Conservation (phyloP, 495 filamentous ascomycete genomes). For the Annulohypoxylon moriforme region DNA sequence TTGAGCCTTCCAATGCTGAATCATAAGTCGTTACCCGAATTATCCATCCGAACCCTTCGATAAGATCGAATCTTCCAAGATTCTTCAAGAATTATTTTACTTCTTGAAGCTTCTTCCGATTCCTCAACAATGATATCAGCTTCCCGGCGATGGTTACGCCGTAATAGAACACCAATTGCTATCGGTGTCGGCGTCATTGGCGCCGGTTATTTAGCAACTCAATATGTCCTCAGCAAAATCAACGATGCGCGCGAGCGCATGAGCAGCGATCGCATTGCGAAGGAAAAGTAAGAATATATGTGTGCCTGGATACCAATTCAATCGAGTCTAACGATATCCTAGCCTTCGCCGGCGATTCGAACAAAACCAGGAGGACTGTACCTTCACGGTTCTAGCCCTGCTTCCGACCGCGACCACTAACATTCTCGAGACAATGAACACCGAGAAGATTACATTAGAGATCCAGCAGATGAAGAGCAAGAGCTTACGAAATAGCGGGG, state of each 20-base stretch:
- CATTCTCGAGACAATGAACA: constrained; percentile 86
- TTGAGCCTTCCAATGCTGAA: constrained; percentile 15
- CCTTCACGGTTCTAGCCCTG: constrained; percentile 95
- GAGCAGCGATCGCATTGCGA: constrained; percentile 92
- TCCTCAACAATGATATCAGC: constrained; percentile 77
- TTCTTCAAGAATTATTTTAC: constrained; percentile 6
- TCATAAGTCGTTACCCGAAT: constrained; percentile 4
- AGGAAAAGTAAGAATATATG: constrained; percentile 80
- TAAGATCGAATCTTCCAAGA: constrained; percentile 12
- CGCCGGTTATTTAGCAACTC: constrained; percentile 89
- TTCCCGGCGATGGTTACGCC: constrained; percentile 86
- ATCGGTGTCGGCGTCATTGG: constrained; percentile 88
- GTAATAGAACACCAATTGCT: constrained; percentile 89
- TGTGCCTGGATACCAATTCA: neutral
- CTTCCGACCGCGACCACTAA: constrained; percentile 90
- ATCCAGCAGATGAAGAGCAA: constrained; percentile 92
- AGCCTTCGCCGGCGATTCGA: constrained; percentile 95
- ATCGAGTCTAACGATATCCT: constrained; percentile 7
- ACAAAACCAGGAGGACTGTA: constrained; percentile 98
- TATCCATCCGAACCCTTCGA: neutral
- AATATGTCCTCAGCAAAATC: constrained; percentile 91
- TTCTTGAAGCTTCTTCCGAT: constrained; percentile 27
- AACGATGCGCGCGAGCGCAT: constrained; percentile 93
- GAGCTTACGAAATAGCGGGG: constrained; percentile 71
- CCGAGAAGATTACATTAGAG: constrained; percentile 88